phyloP scores from a whole-genome alignment of 352 stramenopile species.

The Phytophthora cajani region DNA sequence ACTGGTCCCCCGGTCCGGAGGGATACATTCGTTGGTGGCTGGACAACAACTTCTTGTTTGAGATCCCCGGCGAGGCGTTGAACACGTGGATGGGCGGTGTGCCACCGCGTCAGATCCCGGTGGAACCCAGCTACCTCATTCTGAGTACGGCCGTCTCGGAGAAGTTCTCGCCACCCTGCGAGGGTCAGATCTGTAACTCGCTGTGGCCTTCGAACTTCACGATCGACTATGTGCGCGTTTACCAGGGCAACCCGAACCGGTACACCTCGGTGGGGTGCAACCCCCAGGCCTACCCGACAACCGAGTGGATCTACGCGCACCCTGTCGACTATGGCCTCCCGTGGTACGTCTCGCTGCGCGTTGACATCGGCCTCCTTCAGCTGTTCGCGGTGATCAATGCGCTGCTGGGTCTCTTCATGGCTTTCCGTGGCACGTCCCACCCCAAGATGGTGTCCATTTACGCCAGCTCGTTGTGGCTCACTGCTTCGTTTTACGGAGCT shows the following conservation, averaged over 20 bases:
- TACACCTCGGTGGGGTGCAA: constrained; percentile 95
- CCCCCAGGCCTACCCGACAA: constrained; percentile 90
- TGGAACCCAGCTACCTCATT: constrained; percentile 98
- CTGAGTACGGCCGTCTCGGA: constrained; percentile 97
- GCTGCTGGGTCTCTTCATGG: constrained; percentile 57
- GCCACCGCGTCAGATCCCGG: constrained; percentile 89
- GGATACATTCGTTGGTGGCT: constrained; percentile 95
- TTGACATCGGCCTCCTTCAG: constrained; percentile 51
- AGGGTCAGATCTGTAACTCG: constrained; percentile 94
- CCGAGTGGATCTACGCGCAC: constrained; percentile 92
- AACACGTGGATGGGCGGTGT: constrained; percentile 77
- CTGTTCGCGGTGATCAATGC: constrained; percentile 72
- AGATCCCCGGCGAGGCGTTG: constrained; percentile 89
- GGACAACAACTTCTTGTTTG: constrained; percentile 94
- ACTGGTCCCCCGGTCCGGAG: constrained; percentile 93
- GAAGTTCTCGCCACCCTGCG: constrained; percentile 93
- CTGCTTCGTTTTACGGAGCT: constrained; percentile 73
- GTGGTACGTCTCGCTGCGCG: constrained; percentile 78
- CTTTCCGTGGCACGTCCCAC: constrained; percentile 61
- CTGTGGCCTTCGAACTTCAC: constrained; percentile 92
- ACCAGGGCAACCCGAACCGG: constrained; percentile 91
- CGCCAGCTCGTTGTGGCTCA: constrained; percentile 65
- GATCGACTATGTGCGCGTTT: constrained; percentile 96
- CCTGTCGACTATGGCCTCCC: constrained; percentile 83
- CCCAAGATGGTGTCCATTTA: constrained; percentile 63